Base-by-base conservation (phyloP, 2,329 filamentous ascomycete species). In the Colletotrichum somersetense region DNA sequence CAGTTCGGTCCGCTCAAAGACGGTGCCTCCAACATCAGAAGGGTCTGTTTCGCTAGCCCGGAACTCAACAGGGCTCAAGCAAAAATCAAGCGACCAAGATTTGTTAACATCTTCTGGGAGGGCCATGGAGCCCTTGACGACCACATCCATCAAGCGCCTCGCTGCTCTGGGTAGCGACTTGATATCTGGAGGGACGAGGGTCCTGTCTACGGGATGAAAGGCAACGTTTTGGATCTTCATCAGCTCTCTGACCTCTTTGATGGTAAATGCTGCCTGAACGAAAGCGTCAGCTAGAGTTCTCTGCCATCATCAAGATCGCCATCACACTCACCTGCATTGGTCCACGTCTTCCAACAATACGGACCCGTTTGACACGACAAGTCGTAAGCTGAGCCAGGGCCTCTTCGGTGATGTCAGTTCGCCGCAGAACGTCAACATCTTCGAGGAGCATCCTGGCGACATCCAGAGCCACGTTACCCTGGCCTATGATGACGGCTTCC, bases 381-480 rank as follows among this genome's bases (percentile, higher is more conserved):
- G 85, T 88, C 1, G 90, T 87, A 53, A 99, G 81, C 0, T 88
- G 87, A 63, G 94, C 91, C 18, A 98, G 81, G 0, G 96, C 96
- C 77, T 93, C 89, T 73, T 95, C 93, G 1, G 95, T 91, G 59
- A 99, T 98, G 79, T 99, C 96, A 0, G 96, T 98, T 77, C 91
- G 91, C 8, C 89, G 87, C 57, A 99, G 85, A 30, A 87, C 83
- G 76, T 96, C 90, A 1, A 97, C 85, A 73, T 93, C 89, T 64
- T 92, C 91, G 18, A 99, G 86, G 6, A 99, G 85, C 77, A 97
- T 96, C 35, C 97, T 89, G 1, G 96, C 95, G 20, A 99, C 93
- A 80, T 99, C 96, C 59, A 99, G 85, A 0, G 96, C 96, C 11
- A 99, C 96, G 81, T 99, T 99, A 20, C 96, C 96, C 78, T 99